Percentiles rank a stretch among this genome's conserved stretches.
These are phyloP conservation scores for Emiliania huxleyi DNA, from an alignment of 78 protist species.

Conservation along the genomic window DNA sequence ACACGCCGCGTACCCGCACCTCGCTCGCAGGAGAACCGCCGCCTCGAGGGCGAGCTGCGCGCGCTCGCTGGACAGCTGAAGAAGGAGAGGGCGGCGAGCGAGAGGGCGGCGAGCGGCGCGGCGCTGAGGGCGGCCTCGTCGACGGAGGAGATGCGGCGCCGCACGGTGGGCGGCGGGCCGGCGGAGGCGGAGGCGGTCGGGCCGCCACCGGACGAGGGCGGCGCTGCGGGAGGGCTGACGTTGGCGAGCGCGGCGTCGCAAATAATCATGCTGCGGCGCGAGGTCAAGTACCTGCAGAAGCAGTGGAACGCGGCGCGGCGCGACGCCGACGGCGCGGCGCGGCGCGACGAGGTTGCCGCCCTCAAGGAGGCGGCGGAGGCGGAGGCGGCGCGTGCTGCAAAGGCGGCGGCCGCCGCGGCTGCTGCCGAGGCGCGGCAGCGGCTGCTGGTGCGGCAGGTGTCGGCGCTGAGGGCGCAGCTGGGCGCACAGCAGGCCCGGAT, in stretches of 20 bases:
- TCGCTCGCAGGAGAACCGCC: not conserved
- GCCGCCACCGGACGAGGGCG: not conserved
- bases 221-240: not conserved
- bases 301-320: not conserved
- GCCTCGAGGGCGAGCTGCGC: not conserved
- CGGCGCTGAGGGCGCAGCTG: not conserved
- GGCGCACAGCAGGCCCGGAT: not conserved
- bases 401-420: not conserved
- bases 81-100: not conserved
- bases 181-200: too few relatives aligned
- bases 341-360: not conserved
- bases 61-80: not conserved
- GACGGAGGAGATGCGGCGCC: too few relatives aligned
- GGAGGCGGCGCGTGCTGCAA: not conserved
- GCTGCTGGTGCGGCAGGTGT: not conserved
- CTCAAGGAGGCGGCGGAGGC: not conserved
- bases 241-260: not conserved
- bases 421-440: not conserved
- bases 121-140: not conserved
- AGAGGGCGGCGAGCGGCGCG: not conserved
- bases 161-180: too few relatives aligned
- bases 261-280: not conserved
- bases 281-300: slow-evolving; percentile 12
- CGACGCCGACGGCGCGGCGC: not conserved
- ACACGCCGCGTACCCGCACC: too few relatives aligned